These are phyloP conservation scores for Sorghum bicolor DNA, from an alignment of 176 grass and related monocot genomes.

Conservation along the genomic window Sorghum_bicolor_NCBIv3 NC_012874.2:64826501-64827000, in stretches of 20 bases:
- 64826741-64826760: constrained; percentile 87
- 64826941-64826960: constrained; percentile 87
- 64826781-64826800: constrained; percentile 53
- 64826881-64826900: constrained; percentile 70
- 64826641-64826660: neutral
- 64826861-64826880: constrained; percentile 61
- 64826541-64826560: constrained; percentile 70
- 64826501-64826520: constrained; percentile 75
- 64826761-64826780: constrained; percentile 67
- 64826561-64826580: constrained; percentile 57
- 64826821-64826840: constrained; percentile 61
- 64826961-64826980: constrained; percentile 78
- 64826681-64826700: constrained; percentile 73
- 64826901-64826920: constrained; percentile 57
- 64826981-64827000: constrained; percentile 91
- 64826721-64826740: constrained; percentile 63
- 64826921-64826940: constrained; percentile 79
- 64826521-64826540: constrained; percentile 66
- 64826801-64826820: constrained; percentile 62
- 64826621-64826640: neutral
- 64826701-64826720: constrained; percentile 50
- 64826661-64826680: neutral
- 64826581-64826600: neutral
- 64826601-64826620: neutral
- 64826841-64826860: constrained; percentile 24